Percentiles rank a stretch among this genome's conserved stretches.
Conservation (phyloP, 306 rosid genomes). For the Clitoria ternatea region DNA sequence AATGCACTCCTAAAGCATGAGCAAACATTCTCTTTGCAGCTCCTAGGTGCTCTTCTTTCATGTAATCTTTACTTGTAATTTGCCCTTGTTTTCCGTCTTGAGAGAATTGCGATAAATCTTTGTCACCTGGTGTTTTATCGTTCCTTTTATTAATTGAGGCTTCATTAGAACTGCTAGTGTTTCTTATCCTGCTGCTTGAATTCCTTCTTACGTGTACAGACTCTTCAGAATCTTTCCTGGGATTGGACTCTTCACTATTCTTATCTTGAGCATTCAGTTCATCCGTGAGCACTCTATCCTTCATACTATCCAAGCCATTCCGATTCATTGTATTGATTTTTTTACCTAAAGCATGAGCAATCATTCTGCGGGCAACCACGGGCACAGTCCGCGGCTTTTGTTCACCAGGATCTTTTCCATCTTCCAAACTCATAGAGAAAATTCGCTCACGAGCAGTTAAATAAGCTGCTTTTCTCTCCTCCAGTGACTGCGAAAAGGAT, state of each 20-base stretch:
- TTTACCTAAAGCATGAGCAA: slow-evolving; percentile 94
- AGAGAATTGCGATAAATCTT: slow-evolving; percentile 27
- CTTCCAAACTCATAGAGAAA: slow-evolving; percentile 57
- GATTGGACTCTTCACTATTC: slow-evolving; percentile 26
- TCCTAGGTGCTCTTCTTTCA: slow-evolving; percentile 80
- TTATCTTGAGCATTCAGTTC: slow-evolving; percentile 32
- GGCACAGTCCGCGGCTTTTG: slow-evolving; percentile 74
- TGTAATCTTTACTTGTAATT: slow-evolving; percentile 40
- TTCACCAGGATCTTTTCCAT: slow-evolving; percentile 45
- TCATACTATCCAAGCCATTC: slow-evolving; percentile 26
- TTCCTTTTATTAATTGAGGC: slow-evolving; percentile 33
- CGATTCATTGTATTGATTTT: slow-evolving; percentile 50
- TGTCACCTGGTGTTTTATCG: slow-evolving; percentile 34
- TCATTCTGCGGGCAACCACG: slow-evolving; percentile 94
- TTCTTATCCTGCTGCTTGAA: slow-evolving; percentile 22
- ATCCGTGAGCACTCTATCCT: slow-evolving; percentile 32
- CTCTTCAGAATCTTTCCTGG: slow-evolving; percentile 30
- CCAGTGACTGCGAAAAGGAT: slow-evolving; percentile 56
- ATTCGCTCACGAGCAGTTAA: slow-evolving; percentile 87
- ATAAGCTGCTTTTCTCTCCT: slow-evolving; percentile 85
- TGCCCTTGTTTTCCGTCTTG: slow-evolving; percentile 42
- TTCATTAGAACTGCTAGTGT: slow-evolving; percentile 21
- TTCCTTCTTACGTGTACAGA: slow-evolving; percentile 27
- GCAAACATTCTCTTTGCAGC: slow-evolving; percentile 97
- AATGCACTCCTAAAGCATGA: slow-evolving; percentile 74